Conservation (phyloP, 2,329 filamentous ascomycete genomes). For the Verticillium longisporum region DNA sequence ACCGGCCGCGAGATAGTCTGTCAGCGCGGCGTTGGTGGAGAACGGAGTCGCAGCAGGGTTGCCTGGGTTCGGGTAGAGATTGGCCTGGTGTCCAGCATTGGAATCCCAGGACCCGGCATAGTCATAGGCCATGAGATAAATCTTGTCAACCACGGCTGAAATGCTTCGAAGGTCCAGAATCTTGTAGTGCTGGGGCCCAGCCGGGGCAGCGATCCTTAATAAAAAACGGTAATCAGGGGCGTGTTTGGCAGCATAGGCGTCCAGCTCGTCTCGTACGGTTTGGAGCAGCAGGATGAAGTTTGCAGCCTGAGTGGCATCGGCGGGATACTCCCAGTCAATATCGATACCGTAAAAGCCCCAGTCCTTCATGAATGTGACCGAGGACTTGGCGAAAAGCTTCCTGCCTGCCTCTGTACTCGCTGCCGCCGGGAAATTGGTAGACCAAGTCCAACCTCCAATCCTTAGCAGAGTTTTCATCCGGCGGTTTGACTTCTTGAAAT, state of each 20-base stretch:
- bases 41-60: constrained; percentile 60
- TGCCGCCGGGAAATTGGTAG: constrained; percentile 63
- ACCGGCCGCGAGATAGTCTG: constrained; percentile 56
- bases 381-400: constrained; percentile 59
- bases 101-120: constrained; percentile 63
- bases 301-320: constrained; percentile 25
- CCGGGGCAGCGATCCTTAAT: constrained; percentile 46
- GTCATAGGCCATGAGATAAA: constrained; percentile 69
- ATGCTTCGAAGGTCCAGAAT: constrained; percentile 33
- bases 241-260: constrained; percentile 36
- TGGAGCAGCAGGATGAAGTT: constrained; percentile 39
- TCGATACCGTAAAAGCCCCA: constrained; percentile 54
- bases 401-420: constrained; percentile 57
- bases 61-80: constrained; percentile 51
- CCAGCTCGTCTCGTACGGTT: constrained; percentile 37
- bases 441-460: constrained; percentile 84
- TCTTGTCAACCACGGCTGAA: constrained; percentile 39
- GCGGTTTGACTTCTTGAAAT: constrained; percentile 71
- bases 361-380: constrained; percentile 65
- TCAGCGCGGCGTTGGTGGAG: constrained; percentile 58
- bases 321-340: constrained; percentile 32
- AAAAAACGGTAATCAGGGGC: constrained; percentile 43
- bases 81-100: constrained; percentile 61
- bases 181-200: constrained; percentile 39
- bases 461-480: constrained; percentile 71